Base-by-base conservation (phyloP, 2,329 filamentous ascomycete genomes). In the Aspergillus texensis region DNA sequence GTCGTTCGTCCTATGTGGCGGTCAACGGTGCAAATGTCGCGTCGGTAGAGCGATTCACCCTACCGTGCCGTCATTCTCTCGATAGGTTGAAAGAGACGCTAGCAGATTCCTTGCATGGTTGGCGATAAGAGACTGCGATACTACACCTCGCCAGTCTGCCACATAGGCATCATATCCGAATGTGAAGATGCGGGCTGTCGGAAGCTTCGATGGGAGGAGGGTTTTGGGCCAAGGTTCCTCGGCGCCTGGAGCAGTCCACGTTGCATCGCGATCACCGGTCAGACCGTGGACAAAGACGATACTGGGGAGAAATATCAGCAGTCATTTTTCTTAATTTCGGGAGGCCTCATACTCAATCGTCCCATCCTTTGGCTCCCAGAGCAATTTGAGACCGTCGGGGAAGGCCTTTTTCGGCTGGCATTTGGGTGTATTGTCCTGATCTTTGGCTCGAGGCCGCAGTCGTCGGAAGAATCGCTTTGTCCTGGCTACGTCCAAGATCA, bases 111-210 rank as follows among this genome's bases (percentile, higher is more conserved):
- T 4, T n/a, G 39, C 39, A 2, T 41, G 39, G 12, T 41, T 41
- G 39, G 39, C 39, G 4, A 41, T 41, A 16, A 41, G 16, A n/a
- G 39, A 41, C 16, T 1, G 39, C 39, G 39, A 41, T 41, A 41
- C 39, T 4, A 41, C 39, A 41, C 39, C 8, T 41, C 16, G 16
- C 39, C 39, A 41, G 39, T 41, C 39, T n/a, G 39, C 53, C 8
- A 69, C 54, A 59, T 69, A 65, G 1, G 67, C 67, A 48, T 70
- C 67, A 12, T 61, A 65, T 28, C 64, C 64, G 43, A 39, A 65
- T 19, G 60, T 67, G 24, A 65, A 36, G 21, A 63, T 67, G 24
- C 63, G 64, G 48, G 61, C 64, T 10, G 32, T 36, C 6, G n/a
- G 19, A 39, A 65, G 46, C 4, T 65, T 46, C 2, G 50, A 4